Base-by-base conservation (phyloP, 2,329 filamentous ascomycete species). In the Epichloe typhina region DNA sequence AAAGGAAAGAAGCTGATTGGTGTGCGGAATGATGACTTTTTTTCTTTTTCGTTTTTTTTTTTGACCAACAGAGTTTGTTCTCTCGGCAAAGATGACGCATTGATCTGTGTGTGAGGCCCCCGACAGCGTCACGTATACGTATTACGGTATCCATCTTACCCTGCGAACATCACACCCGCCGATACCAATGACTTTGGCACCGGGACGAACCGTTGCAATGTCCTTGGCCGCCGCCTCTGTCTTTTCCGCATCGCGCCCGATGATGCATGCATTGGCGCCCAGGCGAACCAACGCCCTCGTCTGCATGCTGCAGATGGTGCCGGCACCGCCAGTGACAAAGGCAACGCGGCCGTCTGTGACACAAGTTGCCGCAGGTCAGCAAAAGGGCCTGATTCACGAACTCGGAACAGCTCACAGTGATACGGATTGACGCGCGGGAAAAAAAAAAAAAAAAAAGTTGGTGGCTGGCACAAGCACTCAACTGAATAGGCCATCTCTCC, bases 251-350 rank as follows among this genome's bases (percentile, higher is more conserved):
- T 88, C 95, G 58, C 93, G 84, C 40, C 93, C 93, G 51, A 97
- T 79, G 62, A 98, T 97, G 68, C 87, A 95, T 47, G 93, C 93
- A 60, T 97, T 84, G 43, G 89, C 91, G 49, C 93, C 93, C 7
- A 98, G 81, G 55, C 90, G 79, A 23, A 98, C 89, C 53, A 98
- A 74, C 4, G 93, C 93, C 56, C 89, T 80, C 35, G 95, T 93
- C 72, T 97, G 93, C 50, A 87, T 89, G 60, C 86, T 93, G 72
- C 93, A 96, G 62, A 98, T 97, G 26, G 86, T 84, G 50, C 93
- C 91, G 5, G 89, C 89, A 49, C 93, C 93, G 52, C 93, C 93
- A 3, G 93, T 98, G 62, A 94, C 94, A 69, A 97, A 95, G 58
- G 91, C 80, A 43, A 97, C 90, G 62, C 93, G 91, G 64, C 84